Base-by-base conservation (phyloP, 2,329 filamentous ascomycete genomes). In the Cladosporium phlei region DNA sequence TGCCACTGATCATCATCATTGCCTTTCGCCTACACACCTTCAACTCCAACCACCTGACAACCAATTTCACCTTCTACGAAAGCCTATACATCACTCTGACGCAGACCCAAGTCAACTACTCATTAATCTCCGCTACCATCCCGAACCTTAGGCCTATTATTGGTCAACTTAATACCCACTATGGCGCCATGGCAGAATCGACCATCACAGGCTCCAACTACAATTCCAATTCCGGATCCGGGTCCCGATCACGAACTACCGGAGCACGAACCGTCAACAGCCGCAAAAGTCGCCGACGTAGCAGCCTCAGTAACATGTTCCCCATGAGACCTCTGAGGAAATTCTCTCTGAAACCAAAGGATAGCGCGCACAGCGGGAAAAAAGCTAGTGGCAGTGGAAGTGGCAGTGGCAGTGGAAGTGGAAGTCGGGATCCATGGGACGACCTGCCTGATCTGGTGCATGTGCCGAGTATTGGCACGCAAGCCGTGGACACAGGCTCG, bases 81-180 rank as follows among this genome's bases (percentile, higher is more conserved):
- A 49, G 46, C 12, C n/a, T 32, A 11, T 54, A 49, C 30, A 48
- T 55, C 20, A 35, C 38, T 19, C 48, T 45, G 38, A 55, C 51
- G 2, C 50, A 54, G 22, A 50, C 46, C 19, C 49, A 55, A 33
- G 38, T 55, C 16, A 44, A 43, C 38, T 54, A 51, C 48, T 49
- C 52, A 12, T 38, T 55, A 17, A 49, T 55, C 29, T 46, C 52
- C 19, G 46, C 52, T 11, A 55, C 53, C 4, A 54, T 55, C 12
- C 42, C 51, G 11, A 49, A 49, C 24, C 30, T 52, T 6, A 52
- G 52, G 8, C 47, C 46, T 5, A 46, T 55, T 12, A 45, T 55
- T 30, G 47, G 33, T 14, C 49, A 47, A 11, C 38, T 55, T 2
- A 48, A 49, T 27, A 55, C 53, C 4, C 46, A 52, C 46, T 53